Evolutionary conservation across 495 filamentous ascomycete species (phyloP).

Genomic region (Aspergillus haitiensis): DNA sequence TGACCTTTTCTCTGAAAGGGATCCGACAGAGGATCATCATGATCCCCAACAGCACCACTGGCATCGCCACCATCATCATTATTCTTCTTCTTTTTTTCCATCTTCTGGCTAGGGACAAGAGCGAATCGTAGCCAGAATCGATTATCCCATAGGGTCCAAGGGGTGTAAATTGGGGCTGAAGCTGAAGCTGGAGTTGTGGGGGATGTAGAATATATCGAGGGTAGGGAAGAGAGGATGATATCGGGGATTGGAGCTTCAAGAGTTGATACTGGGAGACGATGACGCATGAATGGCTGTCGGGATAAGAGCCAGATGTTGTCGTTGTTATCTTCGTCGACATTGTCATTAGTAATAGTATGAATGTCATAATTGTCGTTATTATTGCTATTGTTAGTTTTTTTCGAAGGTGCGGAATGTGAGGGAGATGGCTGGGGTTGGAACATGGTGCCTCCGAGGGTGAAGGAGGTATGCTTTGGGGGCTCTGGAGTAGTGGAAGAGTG

Average conservation of each 20-base stretch:
- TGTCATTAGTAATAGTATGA: too few relatives aligned
- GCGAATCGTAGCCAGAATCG: slow-evolving; percentile 76
- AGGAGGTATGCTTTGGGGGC: slow-evolving; percentile 39
- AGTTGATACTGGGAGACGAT: slow-evolving; percentile 21
- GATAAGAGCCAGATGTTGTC: slow-evolving; percentile 48
- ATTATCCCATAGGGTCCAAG: slow-evolving; percentile 67
- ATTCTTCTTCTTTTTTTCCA: neutral
- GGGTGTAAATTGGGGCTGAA: slow-evolving; percentile 11
- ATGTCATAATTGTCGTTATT: neutral
- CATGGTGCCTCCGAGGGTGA: slow-evolving; percentile 55
- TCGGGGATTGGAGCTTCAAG: neutral
- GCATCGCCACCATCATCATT: too few relatives aligned
- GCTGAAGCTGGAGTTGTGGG: too few relatives aligned
- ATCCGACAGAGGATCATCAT: too few relatives aligned
- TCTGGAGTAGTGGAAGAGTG: slow-evolving; percentile 15
- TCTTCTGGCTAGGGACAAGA: slow-evolving; percentile 4
- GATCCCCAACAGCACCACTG: too few relatives aligned
- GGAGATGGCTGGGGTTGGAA: slow-evolving; percentile 48
- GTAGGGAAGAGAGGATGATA: neutral
- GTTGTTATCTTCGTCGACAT: too few relatives aligned
- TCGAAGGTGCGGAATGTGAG: slow-evolving; percentile 21
- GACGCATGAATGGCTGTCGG: slow-evolving; percentile 50
- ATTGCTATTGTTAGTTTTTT: neutral
- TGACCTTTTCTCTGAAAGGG: too few relatives aligned
- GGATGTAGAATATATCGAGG: too few relatives aligned